Percentiles rank a stretch among this genome's conserved stretches.
Evolutionary conservation across 768 basidiomycete species (phyloP).

Genomic region (Nidula microcarpa): DNA sequence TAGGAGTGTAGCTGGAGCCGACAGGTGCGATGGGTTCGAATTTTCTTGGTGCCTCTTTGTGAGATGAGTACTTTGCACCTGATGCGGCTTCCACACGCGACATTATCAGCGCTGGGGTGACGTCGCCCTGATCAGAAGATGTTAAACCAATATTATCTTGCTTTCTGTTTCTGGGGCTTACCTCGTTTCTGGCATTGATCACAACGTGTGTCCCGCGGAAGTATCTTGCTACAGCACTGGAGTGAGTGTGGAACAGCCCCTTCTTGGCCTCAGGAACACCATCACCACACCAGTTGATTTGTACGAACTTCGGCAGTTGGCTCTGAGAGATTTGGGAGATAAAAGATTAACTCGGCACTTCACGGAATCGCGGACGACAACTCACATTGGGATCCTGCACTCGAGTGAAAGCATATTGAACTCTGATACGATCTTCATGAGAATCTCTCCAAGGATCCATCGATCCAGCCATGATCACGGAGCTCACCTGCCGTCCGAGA

Average conservation of each 20-base stretch:
- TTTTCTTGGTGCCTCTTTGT: conserved; percentile 71
- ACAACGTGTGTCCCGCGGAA: conserved; percentile 85
- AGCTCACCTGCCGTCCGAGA: conserved; percentile 84
- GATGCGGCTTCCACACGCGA: conserved; percentile 84
- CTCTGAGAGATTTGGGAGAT: conserved; percentile 44
- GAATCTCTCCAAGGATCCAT: not conserved
- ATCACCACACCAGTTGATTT: conserved; percentile 97
- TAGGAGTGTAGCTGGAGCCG: conserved; percentile 71
- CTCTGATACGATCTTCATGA: conserved; percentile 39
- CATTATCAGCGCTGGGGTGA: conserved; percentile 77
- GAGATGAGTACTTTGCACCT: conserved; percentile 85
- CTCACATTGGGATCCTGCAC: conserved; percentile 84
- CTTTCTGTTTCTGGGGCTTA: conserved; percentile 22
- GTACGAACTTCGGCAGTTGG: conserved; percentile 85
- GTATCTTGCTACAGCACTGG: conserved; percentile 74
- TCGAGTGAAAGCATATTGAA: conserved; percentile 89
- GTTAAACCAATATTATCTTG: conserved; percentile 1
- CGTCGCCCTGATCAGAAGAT: conserved; percentile 57
- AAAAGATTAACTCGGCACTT: conserved; percentile 1
- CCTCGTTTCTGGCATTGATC: conserved; percentile 84
- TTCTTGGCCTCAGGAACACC: conserved; percentile 93
- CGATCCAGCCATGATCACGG: conserved; percentile 1
- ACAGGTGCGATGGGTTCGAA: conserved; percentile 81
- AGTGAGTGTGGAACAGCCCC: conserved; percentile 88
- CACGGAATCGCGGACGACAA: conserved; percentile 1